phyloP scores from a whole-genome alignment of 306 rosid species.

The Medicago ruthenica region DNA sequence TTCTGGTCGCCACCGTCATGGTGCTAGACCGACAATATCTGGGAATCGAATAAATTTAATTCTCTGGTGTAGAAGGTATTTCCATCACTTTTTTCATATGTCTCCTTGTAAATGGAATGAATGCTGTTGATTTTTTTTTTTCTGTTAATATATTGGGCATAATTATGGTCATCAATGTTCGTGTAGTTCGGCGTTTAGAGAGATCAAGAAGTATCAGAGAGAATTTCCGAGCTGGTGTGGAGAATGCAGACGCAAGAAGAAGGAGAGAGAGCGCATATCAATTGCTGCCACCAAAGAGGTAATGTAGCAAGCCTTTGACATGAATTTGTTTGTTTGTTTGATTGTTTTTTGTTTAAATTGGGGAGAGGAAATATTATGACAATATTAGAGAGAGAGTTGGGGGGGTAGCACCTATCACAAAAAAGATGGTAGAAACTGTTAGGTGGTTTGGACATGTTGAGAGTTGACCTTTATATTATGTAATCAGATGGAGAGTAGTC shows the following conservation, averaged over 20 bases:
- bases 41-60: constrained; percentile 80
- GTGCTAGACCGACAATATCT: constrained; percentile 84
- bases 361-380: background rate
- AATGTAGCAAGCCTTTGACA: background rate
- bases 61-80: constrained; percentile 95
- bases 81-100: constrained; percentile 20
- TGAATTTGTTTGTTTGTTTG: background rate
- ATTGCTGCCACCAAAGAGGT: constrained; percentile 77
- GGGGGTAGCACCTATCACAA: no score
- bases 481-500: no score
- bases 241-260: constrained; percentile 80
- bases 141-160: background rate
- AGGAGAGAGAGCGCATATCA: constrained; percentile 63
- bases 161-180: background rate
- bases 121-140: background rate
- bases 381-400: no score
- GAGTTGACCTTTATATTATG: no score
- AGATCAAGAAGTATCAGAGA: constrained; percentile 75
- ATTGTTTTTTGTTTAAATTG: background rate
- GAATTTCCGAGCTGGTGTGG: constrained; percentile 88
- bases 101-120: constrained; percentile 11
- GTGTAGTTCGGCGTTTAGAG: constrained; percentile 77
- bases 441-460: no score
- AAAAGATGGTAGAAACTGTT: no score
- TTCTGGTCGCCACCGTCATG: constrained; percentile 92